Evolutionary conservation across 2,329 filamentous ascomycete species (phyloP).

Genomic region (Ophiostoma sp.): DNA sequence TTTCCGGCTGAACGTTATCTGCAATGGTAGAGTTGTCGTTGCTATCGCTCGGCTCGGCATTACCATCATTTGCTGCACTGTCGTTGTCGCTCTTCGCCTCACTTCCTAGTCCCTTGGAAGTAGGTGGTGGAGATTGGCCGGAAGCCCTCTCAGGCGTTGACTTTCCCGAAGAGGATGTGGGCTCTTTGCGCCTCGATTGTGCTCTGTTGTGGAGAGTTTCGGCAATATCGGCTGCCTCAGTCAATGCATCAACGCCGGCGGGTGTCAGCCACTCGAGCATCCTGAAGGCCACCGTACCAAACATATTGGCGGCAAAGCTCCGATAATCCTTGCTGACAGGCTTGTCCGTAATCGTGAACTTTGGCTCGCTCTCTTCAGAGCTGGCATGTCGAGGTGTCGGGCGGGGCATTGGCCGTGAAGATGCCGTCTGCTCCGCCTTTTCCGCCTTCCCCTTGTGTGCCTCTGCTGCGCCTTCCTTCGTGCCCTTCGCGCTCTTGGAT

Average conservation of each 20-base stretch:
- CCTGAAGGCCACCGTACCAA: conserved; percentile 65
- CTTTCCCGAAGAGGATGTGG: background rate
- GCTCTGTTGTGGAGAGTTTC: conserved; percentile 36
- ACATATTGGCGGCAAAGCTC: conserved; percentile 63
- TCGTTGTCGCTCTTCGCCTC: background rate
- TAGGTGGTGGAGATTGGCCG: background rate
- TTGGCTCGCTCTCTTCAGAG: conserved; percentile 12
- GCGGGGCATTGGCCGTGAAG: background rate
- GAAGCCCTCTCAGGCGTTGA: background rate
- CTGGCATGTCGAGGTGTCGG: background rate
- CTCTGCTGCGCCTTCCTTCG: background rate
- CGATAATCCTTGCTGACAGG: conserved; percentile 56
- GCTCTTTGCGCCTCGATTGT: background rate
- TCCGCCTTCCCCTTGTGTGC: background rate
- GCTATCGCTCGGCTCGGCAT: background rate
- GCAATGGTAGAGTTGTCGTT: background rate
- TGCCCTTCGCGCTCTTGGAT: background rate
- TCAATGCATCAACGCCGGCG: conserved; percentile 53
- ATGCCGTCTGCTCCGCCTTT: background rate
- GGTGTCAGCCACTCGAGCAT: conserved; percentile 72
- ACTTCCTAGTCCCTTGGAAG: background rate
- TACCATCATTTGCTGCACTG: background rate
- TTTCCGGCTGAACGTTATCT: background rate
- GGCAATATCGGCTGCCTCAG: conserved; percentile 37
- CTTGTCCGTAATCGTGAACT: conserved; percentile 48